These are phyloP conservation scores for Xylaria sp. DNA, from an alignment of 2,329 filamentous ascomycete genomes.

Conservation along the genomic window DNA sequence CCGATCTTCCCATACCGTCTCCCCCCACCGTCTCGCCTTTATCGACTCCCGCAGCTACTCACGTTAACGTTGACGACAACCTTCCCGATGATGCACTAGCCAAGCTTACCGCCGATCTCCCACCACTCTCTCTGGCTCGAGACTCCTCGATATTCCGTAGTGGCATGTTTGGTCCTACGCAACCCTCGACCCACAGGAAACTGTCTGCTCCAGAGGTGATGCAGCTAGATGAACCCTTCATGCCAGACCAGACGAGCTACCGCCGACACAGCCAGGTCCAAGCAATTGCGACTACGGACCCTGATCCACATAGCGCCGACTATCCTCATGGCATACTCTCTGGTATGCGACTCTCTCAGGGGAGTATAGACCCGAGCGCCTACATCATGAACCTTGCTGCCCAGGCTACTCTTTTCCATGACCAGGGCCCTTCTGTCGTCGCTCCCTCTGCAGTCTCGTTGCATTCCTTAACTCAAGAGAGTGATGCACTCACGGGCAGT, in stretches of 20 bases:
- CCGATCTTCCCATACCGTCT: conserved; percentile 45
- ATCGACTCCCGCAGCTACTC: conserved; percentile 50
- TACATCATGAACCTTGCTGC: conserved; percentile 47
- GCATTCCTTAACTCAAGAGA: conserved; percentile 48
- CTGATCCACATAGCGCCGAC: conserved; percentile 42
- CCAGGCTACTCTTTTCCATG: conserved; percentile 43
- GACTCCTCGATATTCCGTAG: conserved; percentile 35
- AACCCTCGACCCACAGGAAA: conserved; percentile 12
- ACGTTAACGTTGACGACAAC: conserved; percentile 47
- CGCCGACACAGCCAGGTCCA: conserved; percentile 41
- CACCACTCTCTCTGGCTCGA: conserved; percentile 28
- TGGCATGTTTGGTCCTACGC: conserved; percentile 23
- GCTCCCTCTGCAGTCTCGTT: conserved; percentile 50
- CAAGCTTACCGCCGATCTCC: conserved; percentile 41
- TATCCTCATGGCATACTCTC: conserved; percentile 41
- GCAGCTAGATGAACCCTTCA: conserved; percentile 33
- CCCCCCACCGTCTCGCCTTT: conserved; percentile 51
- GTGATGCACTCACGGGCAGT: conserved; percentile 46
- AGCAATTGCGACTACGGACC: conserved; percentile 50
- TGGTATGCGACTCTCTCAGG: conserved; percentile 41
- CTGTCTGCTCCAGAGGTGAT: conserved; percentile 26
- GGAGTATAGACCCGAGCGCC: conserved; percentile 48
- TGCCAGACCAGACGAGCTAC: conserved; percentile 27
- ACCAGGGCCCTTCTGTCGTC: conserved; percentile 45
- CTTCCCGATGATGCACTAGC: conserved; percentile 42